Conservation (phyloP, 2,329 filamentous ascomycete species). For the Fusarium mundagurra region DNA sequence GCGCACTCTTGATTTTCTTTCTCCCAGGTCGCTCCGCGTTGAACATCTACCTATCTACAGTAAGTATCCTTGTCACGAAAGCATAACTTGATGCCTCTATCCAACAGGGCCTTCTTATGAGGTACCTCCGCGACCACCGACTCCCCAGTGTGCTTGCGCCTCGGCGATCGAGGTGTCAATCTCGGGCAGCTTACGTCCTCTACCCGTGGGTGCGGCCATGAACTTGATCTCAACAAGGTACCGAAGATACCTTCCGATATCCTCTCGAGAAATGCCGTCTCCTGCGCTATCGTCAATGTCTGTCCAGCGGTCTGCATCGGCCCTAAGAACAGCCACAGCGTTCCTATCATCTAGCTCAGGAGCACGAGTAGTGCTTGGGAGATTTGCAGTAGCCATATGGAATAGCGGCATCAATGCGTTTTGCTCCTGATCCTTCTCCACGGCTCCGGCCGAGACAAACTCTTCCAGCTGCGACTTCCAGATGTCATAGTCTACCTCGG, state of each 20-base stretch:
- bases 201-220: background rate
- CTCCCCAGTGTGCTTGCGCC: background rate
- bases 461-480: background rate
- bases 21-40: background rate
- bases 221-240: background rate
- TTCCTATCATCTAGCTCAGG: background rate
- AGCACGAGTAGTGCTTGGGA: background rate
- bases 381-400: background rate
- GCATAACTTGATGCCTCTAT: background rate
- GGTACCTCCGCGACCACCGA: background rate
- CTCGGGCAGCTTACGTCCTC: background rate
- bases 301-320: background rate
- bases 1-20: background rate
- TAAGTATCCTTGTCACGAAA: background rate
- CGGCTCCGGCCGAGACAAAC: background rate
- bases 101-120: background rate
- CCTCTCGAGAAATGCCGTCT: background rate
- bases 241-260: background rate
- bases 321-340: background rate
- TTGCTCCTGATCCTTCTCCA: background rate
- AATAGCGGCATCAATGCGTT: background rate
- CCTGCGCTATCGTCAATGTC: conserved; percentile 1
- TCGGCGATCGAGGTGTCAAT: background rate
- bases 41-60: background rate
- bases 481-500: background rate